A percentile compares a stretch with the other conserved stretches of the same genome.
Conservation (phyloP, 805 yeast genomes). For the Cyberlindnera petersonii region DNA sequence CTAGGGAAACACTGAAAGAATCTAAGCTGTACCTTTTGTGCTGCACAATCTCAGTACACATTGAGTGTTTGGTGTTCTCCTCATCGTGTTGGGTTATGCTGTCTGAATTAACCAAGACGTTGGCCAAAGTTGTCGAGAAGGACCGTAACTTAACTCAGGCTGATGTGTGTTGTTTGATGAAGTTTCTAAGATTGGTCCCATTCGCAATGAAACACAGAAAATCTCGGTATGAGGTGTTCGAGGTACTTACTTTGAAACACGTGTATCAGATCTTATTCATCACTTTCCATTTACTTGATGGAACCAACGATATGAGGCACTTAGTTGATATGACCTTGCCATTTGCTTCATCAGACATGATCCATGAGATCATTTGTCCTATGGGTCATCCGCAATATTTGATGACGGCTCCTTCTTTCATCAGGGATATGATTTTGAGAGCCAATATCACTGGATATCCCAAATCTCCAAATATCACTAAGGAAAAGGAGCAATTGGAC, state of each 20-base stretch:
- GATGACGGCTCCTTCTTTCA: slow-evolving; percentile 16
- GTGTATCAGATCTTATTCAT: slow-evolving; percentile 13
- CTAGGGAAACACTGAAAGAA: slow-evolving; percentile 10
- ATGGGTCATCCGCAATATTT: slow-evolving; percentile 12
- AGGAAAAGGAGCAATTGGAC: slow-evolving; percentile 5
- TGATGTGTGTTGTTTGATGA: slow-evolving; percentile 20
- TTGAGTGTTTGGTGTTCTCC: slow-evolving; percentile 10
- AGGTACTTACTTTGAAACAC: slow-evolving; percentile 13
- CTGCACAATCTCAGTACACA: slow-evolving; percentile 19
- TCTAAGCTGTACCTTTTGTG: slow-evolving; percentile 21
- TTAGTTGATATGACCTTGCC: slow-evolving; percentile 13
- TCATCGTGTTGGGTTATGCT: slow-evolving; percentile 22
- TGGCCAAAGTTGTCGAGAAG: slow-evolving; percentile 7
- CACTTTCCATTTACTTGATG: slow-evolving; percentile 14
- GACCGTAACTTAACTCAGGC: slow-evolving; percentile 16
- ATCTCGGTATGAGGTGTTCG: slow-evolving; percentile 16
- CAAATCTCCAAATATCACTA: neutral
- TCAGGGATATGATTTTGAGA: slow-evolving; percentile 15
- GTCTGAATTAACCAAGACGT: slow-evolving; percentile 12
- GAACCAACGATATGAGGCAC: slow-evolving; percentile 16
- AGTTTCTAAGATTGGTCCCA: slow-evolving; percentile 16
- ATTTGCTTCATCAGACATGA: slow-evolving; percentile 12
- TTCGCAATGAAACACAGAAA: slow-evolving; percentile 15
- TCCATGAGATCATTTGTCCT: slow-evolving; percentile 9
- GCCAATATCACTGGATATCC: slow-evolving; percentile 16